Evolutionary conservation across 1,284 basidiomycete species (phyloP).

Genomic region (Mycena citricolor): DNA sequence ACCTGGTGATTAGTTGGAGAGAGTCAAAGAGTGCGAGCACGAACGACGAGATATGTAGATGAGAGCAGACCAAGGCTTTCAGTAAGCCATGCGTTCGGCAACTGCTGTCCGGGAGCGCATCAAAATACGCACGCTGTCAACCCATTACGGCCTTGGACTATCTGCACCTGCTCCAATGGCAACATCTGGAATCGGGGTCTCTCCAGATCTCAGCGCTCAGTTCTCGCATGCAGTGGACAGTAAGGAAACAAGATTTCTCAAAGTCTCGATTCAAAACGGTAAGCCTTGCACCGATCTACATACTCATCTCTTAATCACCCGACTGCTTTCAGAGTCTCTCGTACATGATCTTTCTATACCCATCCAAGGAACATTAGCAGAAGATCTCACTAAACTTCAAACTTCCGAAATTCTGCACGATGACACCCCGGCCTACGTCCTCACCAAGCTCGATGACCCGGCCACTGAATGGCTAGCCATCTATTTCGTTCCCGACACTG

Average conservation of each 20-base stretch:
- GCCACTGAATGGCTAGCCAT: conserved; percentile 68
- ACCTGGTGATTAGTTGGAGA: too few species aligned
- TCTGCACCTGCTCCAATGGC: conserved; percentile 48
- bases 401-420: conserved; percentile 50
- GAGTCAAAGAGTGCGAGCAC: too few species aligned
- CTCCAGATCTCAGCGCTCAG: conserved; percentile 47
- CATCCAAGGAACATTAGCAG: conserved; percentile 48
- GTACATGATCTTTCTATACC: conserved; percentile 53
- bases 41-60: too few species aligned
- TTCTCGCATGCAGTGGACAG: conserved; percentile 60
- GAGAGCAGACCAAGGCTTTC: too few species aligned
- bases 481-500: conserved; percentile 74
- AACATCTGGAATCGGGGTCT: conserved; percentile 62
- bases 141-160: not conserved
- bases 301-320: conserved; percentile 26
- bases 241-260: conserved; percentile 62
- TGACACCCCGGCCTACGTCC: conserved; percentile 68
- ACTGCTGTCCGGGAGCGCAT: too few species aligned
- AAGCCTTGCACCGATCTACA: conserved; percentile 25
- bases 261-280: conserved; percentile 75
- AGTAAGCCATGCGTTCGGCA: too few species aligned
- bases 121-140: too few species aligned
- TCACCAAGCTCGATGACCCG: conserved; percentile 61
- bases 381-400: conserved; percentile 61
- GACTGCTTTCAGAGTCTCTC: conserved; percentile 58